These are phyloP conservation scores for Ascobolus immersus DNA, from an alignment of 495 filamentous ascomycete genomes.

Conservation along the genomic window DNA sequence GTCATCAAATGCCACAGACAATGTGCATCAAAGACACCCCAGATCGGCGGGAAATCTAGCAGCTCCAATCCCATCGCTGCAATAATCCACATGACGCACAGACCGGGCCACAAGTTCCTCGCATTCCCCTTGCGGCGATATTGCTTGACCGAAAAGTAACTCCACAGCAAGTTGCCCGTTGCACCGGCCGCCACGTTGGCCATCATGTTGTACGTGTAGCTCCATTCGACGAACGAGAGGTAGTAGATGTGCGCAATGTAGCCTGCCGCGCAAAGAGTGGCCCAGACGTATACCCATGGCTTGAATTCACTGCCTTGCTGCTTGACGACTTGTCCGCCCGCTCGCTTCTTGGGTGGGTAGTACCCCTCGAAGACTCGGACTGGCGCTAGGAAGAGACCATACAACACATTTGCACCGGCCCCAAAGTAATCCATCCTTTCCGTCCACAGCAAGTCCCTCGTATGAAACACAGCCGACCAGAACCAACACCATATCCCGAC, in stretches of 20 bases:
- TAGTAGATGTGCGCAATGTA: slow-evolving; percentile 64
- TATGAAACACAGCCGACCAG: slow-evolving; percentile 76
- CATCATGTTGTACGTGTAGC: slow-evolving; percentile 93
- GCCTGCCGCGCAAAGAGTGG: slow-evolving; percentile 36
- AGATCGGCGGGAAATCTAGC: slow-evolving; percentile 71
- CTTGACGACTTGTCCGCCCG: slow-evolving; percentile 16
- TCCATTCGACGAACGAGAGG: slow-evolving; percentile 62
- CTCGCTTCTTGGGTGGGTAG: no score
- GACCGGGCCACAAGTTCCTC: slow-evolving; percentile 51
- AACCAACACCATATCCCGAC: slow-evolving; percentile 62
- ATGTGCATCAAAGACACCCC: slow-evolving; percentile 73
- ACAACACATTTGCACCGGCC: slow-evolving; percentile 72
- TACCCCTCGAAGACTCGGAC: slow-evolving; percentile 41
- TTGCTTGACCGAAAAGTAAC: slow-evolving; percentile 46
- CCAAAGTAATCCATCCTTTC: slow-evolving; percentile 94
- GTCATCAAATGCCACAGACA: slow-evolving; percentile 90
- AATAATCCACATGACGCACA: slow-evolving; percentile 81
- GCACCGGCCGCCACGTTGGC: slow-evolving; percentile 70
- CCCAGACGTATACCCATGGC: slow-evolving; percentile 51
- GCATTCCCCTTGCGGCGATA: slow-evolving; percentile 49
- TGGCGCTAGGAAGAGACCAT: slow-evolving; percentile 62
- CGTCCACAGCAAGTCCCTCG: slow-evolving; percentile 56
- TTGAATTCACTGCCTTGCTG: slow-evolving; percentile 27
- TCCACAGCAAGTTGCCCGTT: slow-evolving; percentile 67
- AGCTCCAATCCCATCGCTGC: slow-evolving; percentile 87